phyloP scores from a whole-genome alignment of 73 alveolate genomes.

The Tetrahymena elliotti region DNA sequence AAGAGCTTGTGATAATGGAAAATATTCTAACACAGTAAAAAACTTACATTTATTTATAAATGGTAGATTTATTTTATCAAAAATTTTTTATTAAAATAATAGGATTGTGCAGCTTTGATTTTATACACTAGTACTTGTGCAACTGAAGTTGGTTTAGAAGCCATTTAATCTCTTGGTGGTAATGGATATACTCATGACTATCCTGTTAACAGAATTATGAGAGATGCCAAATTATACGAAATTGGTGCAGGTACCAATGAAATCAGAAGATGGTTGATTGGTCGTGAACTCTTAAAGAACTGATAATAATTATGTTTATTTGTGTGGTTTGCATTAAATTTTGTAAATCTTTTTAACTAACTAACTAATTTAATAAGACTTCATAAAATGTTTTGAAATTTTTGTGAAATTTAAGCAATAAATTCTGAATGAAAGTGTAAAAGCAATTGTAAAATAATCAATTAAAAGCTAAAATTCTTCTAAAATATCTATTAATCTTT shows the following conservation, averaged over 20 bases:
- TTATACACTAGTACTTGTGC: constrained; percentile 50
- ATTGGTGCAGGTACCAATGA: constrained; percentile 92
- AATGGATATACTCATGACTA: constrained; percentile 80
- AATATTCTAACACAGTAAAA: constrained; percentile 17
- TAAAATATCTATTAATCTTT: neutral
- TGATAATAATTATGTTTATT: neutral
- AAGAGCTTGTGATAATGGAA: constrained; percentile 59
- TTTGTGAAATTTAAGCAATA: neutral
- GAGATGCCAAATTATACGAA: constrained; percentile 91
- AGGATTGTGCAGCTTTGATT: constrained; percentile 71
- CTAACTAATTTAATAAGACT: too few species aligned
- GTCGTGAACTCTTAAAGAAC: constrained; percentile 12
- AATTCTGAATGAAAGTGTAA: neutral
- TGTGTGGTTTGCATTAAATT: neutral
- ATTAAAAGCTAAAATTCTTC: neutral
- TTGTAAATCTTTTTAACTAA: too few species aligned
- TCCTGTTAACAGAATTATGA: constrained; percentile 68
- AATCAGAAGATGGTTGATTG: constrained; percentile 49
- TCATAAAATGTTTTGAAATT: neutral
- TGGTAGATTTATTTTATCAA: too few species aligned
- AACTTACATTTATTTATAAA: too few species aligned
- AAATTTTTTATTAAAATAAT: neutral
- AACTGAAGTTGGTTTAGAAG: constrained; percentile 57
- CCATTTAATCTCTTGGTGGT: constrained; percentile 71
- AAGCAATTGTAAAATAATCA: neutral